Evolutionary conservation across 2,329 filamentous ascomycete species (phyloP), one percentile per base, ranked within the genome.

Genomic region (Teratosphaeria pseudoeucalypti): DNA sequence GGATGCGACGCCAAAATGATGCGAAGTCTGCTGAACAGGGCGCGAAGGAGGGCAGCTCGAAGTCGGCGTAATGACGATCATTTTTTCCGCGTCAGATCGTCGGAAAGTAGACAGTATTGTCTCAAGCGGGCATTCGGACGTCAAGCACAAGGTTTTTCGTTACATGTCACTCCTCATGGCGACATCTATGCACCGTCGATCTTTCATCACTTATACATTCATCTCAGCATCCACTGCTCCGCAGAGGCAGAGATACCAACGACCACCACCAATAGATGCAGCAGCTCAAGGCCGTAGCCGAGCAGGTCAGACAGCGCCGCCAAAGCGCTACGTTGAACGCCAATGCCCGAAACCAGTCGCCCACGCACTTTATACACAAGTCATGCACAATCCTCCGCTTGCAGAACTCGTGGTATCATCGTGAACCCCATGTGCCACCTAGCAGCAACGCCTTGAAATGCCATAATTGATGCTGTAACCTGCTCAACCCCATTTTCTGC

Each of bases 1-100:
- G 85, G 63, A 71, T 83, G 67, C 79, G 76, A 74, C 84, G 75
- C 70, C 73, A 78, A 66, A 77, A 74, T 62, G 74, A 76, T 64
- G 72, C 74, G 54, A 73, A 76, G 57, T 70, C 70, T 60, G 69
- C 69, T 63, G 71, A 70, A 65, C 68, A 66, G 63, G 57, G 63
- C 49, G 60, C 59, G 27, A 64, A 62, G 54, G 58, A 54, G 43
- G n/a, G 43, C 43, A 49, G 43, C 43, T 49, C 43, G 43, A 49
- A 49, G 43, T n/a, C 43, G n/a, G 43, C 43, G 43, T 49, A 11
- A 49, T 23, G 29, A 32, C 29, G 5, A 32, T 7, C 7, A 7
- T 32, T 32, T 7, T 32, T 32, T 32, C 29, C 29, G 2, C 7
- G 7, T 1, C 29, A 5, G 29, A 32, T 32, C 29, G 7, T 32